phyloP scores from a whole-genome alignment of 1,139 yeast genomes.

The Petasospora fabianii region DNA sequence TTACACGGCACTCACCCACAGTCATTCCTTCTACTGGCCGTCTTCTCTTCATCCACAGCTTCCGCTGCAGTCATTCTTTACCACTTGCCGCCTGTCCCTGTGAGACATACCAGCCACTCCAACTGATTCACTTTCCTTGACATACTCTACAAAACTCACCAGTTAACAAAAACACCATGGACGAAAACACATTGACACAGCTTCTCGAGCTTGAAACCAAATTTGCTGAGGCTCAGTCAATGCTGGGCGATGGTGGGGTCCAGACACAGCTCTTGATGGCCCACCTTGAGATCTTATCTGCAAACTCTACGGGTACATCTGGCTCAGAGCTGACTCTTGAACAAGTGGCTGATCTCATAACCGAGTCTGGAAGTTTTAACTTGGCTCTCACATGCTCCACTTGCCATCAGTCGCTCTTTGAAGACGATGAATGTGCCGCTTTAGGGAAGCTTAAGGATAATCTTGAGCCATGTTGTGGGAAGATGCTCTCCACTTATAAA shows the following conservation, averaged over 20 bases:
- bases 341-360: constrained; percentile 17
- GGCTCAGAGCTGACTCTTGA: constrained; percentile 9
- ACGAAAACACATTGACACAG: constrained; percentile 9
- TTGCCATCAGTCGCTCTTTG: constrained; percentile 25
- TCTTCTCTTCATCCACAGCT: too few relatives aligned
- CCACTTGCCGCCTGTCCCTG: too few relatives aligned
- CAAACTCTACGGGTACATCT: not conserved
- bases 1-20: not conserved
- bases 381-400: constrained; percentile 23
- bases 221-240: constrained; percentile 11
- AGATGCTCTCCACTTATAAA: constrained; percentile 10
- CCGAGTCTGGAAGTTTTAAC: constrained; percentile 16
- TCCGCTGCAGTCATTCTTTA: too few relatives aligned
- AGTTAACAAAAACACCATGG: constrained; percentile 5
- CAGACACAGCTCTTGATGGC: constrained; percentile 12
- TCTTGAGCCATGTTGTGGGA: constrained; percentile 23
- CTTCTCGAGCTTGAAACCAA: constrained; percentile 12
- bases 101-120: too few relatives aligned
- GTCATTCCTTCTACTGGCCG: not conserved
- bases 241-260: constrained; percentile 3
- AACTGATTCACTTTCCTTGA: too few relatives aligned
- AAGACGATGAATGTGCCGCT: constrained; percentile 23
- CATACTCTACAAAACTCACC: too few relatives aligned
- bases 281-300: constrained; percentile 20
- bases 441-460: constrained; percentile 8